phyloP scores from a whole-genome alignment of 2,329 filamentous ascomycete species.

The Dothideomycetidae sp. region DNA sequence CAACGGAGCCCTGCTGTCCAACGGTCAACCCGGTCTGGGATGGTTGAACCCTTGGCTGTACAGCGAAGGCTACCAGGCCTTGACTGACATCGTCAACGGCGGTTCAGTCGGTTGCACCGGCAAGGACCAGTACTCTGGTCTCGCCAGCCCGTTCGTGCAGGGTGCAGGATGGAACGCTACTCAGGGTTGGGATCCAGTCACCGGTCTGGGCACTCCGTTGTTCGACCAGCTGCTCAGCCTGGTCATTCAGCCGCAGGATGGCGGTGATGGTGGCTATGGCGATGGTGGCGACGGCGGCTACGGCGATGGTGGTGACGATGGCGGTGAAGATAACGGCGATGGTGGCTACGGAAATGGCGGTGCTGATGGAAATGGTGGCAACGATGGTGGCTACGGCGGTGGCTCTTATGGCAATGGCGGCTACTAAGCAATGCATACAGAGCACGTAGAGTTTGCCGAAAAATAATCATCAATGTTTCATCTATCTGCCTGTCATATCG shows the following conservation, averaged over 20 bases:
- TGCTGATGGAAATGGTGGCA: no score
- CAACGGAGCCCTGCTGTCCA: slow-evolving; percentile 43
- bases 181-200: slow-evolving; percentile 22
- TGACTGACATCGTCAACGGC: slow-evolving; percentile 35
- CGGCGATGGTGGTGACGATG: no score
- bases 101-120: slow-evolving; percentile 26
- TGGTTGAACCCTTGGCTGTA: slow-evolving; percentile 51
- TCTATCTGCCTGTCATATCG: no score
- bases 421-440: no score
- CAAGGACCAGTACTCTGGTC: slow-evolving; percentile 16
- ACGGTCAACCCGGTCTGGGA: slow-evolving; percentile 37
- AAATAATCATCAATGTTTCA: no score
- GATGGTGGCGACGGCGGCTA: no score
- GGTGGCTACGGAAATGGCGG: no score
- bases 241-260: slow-evolving; percentile 1
- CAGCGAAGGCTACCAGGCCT: slow-evolving; percentile 29
- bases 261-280: background rate
- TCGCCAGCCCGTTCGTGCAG: slow-evolving; percentile 13
- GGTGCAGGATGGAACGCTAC: slow-evolving; percentile 18
- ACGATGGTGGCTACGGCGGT: no score
- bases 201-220: slow-evolving; percentile 21
- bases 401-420: no score
- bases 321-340: no score
- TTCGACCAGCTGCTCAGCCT: slow-evolving; percentile 10
- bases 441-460: no score